These are phyloP conservation scores for Botrytis fabae DNA, from an alignment of 2,329 filamentous ascomycete species.

Conservation along the genomic window DNA sequence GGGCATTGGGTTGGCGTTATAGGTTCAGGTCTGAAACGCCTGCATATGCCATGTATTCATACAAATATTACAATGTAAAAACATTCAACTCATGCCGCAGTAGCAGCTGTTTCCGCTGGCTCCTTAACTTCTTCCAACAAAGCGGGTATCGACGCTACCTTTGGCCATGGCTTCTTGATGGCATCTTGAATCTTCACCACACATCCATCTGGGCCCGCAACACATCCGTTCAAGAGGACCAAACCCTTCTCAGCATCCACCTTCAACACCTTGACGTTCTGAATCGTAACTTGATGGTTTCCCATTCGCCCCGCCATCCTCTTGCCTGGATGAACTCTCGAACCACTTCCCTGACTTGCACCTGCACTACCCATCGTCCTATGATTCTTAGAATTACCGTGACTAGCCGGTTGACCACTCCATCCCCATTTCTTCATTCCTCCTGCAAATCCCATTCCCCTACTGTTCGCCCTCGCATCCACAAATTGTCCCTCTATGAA, in stretches of 20 bases:
- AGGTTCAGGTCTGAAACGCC: slow-evolving; percentile 34
- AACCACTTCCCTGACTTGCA: slow-evolving; percentile 87
- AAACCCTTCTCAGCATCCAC: slow-evolving; percentile 85
- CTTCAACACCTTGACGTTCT: slow-evolving; percentile 87
- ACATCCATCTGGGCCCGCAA: slow-evolving; percentile 85
- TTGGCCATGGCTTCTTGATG: slow-evolving; percentile 78
- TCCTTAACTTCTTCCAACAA: slow-evolving; percentile 52
- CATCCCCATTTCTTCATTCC: slow-evolving; percentile 98
- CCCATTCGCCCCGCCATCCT: slow-evolving; percentile 98
- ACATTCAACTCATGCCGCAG: slow-evolving; percentile 29
- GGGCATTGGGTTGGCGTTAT: slow-evolving; percentile 19
- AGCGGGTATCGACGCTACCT: slow-evolving; percentile 47
- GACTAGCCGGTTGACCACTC: slow-evolving; percentile 81
- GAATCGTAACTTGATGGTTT: slow-evolving; percentile 80
- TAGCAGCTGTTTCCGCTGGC: slow-evolving; percentile 40
- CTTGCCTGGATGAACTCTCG: slow-evolving; percentile 90
- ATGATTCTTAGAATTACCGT: slow-evolving; percentile 95
- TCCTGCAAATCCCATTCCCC: slow-evolving; percentile 92
- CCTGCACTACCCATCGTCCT: slow-evolving; percentile 88
- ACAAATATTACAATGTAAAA: slow-evolving; percentile 34
- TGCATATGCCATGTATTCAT: slow-evolving; percentile 38
- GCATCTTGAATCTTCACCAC: slow-evolving; percentile 86
- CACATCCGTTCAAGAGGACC: slow-evolving; percentile 81
- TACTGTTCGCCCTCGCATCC: slow-evolving; percentile 75
- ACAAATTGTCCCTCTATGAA: slow-evolving; percentile 89